These are phyloP conservation scores for Aegle marmelos DNA, from an alignment of 345 rosid genomes.

Conservation along the genomic window DNA sequence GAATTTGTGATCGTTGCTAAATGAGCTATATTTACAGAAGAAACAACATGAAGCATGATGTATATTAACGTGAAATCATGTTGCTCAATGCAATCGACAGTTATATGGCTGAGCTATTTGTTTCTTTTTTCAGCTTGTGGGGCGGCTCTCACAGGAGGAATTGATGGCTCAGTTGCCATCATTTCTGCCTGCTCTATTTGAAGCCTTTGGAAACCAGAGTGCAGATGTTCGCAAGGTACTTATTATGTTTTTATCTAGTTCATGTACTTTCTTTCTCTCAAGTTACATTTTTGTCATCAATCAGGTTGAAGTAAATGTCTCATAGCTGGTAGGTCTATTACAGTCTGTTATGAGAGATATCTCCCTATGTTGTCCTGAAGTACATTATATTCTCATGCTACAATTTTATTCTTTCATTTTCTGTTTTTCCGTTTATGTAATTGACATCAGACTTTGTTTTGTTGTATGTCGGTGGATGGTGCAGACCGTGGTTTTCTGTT, in stretches of 20 bases:
- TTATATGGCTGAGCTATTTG: conserved; percentile 9
- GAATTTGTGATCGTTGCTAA: neutral
- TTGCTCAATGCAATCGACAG: neutral
- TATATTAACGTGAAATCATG: neutral
- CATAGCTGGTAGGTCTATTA: neutral
- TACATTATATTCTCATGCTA: neutral
- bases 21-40: neutral
- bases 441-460: neutral
- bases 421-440: neutral
- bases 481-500: conserved; percentile 98
- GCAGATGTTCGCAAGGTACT: conserved; percentile 97
- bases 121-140: conserved; percentile 65
- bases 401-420: neutral
- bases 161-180: conserved; percentile 76
- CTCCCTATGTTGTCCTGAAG: neutral
- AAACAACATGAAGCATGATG: conserved; percentile 1
- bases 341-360: neutral
- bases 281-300: no score
- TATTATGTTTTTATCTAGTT: neutral
- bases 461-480: conserved; percentile 8
- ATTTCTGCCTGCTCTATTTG: conserved; percentile 90
- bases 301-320: neutral
- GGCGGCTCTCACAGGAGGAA: conserved; percentile 90
- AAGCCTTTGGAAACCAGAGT: conserved; percentile 96
- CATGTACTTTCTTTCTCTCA: neutral